Percentiles rank a stretch among this genome's conserved stretches.
phyloP scores from a whole-genome alignment of 1,284 basidiomycete genomes.

The Pterulicium gracile region DNA sequence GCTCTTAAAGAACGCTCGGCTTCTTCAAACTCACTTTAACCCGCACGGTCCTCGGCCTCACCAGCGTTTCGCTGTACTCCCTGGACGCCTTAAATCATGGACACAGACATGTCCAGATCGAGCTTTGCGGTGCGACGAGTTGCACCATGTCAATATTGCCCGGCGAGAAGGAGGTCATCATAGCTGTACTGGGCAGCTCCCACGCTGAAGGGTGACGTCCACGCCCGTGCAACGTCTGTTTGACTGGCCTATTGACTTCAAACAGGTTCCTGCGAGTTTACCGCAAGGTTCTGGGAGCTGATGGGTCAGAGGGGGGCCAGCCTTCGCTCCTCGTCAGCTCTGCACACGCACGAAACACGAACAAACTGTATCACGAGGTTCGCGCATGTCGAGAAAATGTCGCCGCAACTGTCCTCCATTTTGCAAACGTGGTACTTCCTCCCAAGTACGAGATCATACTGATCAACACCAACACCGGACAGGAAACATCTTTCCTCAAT shows the following conservation, averaged over 20 bases:
- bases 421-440: slow-evolving; percentile 17
- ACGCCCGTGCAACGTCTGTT: slow-evolving; percentile 8
- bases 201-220: slow-evolving; percentile 9
- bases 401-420: slow-evolving; percentile 23
- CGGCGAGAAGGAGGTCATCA: slow-evolving; percentile 16
- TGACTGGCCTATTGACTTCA: slow-evolving; percentile 5
- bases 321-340: not conserved
- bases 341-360: slow-evolving; percentile 10
- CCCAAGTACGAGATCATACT: slow-evolving; percentile 26
- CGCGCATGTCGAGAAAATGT: slow-evolving; percentile 21
- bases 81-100: slow-evolving; percentile 18
- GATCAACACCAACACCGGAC: slow-evolving; percentile 20
- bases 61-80: slow-evolving; percentile 30
- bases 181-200: slow-evolving; percentile 21
- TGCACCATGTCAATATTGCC: slow-evolving; percentile 21
- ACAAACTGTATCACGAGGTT: slow-evolving; percentile 15
- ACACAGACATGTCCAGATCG: slow-evolving; percentile 23
- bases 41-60: slow-evolving; percentile 17
- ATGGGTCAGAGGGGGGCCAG: not conserved
- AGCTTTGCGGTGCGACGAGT: slow-evolving; percentile 22
- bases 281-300: slow-evolving; percentile 4
- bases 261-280: slow-evolving; percentile 3
- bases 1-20: slow-evolving; percentile 33
- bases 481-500: slow-evolving; percentile 19
- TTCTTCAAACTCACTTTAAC: slow-evolving; percentile 31